Percentiles rank a stretch among this genome's conserved stretches.
phyloP scores from a whole-genome alignment of 106 monocot species.

The Alisma plantagoaquatica region DNA sequence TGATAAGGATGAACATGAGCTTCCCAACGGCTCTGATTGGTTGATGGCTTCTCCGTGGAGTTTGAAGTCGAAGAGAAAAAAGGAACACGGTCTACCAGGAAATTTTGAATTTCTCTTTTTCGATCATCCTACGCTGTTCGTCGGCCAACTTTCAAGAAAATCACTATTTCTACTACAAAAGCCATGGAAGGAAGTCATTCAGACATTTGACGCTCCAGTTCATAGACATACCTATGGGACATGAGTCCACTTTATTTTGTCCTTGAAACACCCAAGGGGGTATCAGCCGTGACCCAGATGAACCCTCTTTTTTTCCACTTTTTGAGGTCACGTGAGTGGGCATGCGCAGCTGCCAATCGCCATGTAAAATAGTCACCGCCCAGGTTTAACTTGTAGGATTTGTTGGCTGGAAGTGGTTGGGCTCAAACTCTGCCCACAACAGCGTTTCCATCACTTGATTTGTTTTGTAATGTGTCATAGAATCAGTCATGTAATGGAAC shows the following conservation, averaged over 20 bases:
- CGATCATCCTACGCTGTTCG: conserved; percentile 62
- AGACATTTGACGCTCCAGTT: conserved; percentile 67
- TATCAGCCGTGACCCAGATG: conserved; percentile 3
- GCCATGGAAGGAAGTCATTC: conserved; percentile 61
- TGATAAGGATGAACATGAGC: conserved; percentile 29
- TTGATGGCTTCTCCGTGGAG: conserved; percentile 9
- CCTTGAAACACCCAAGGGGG: neutral
- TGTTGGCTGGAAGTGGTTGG: no score
- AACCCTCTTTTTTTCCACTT: neutral
- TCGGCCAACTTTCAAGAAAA: conserved; percentile 52
- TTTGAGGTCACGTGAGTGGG: neutral
- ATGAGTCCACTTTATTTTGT: conserved; percentile 1
- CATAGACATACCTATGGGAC: conserved; percentile 93
- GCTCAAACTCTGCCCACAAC: no score
- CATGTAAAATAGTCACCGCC: neutral
- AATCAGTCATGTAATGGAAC: no score
- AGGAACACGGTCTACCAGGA: conserved; percentile 11
- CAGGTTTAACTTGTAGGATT: no score
- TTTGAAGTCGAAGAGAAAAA: conserved; percentile 33
- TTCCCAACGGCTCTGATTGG: conserved; percentile 21
- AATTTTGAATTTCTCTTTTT: conserved; percentile 72
- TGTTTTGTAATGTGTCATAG: no score
- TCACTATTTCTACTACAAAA: conserved; percentile 79
- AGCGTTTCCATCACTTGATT: no score
- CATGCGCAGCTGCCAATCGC: neutral